Evolutionary conservation across 140 eudicot species (phyloP).

Genomic region (Ambrosia hybrid): DNA sequence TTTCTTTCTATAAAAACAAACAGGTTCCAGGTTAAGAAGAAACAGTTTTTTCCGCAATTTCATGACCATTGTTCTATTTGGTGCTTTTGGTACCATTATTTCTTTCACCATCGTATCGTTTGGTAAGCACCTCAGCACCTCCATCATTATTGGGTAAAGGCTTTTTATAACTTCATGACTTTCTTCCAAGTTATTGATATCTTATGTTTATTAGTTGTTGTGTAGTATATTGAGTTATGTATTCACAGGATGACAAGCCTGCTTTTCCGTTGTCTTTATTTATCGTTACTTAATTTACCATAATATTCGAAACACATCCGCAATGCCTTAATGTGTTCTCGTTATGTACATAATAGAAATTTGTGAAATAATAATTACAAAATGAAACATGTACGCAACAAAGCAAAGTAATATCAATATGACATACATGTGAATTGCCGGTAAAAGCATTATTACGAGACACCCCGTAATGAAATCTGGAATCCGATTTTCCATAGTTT

Average conservation of each 20-base stretch:
- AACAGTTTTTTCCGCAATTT: conserved; percentile 74
- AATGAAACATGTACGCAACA: too few relatives aligned
- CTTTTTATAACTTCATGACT: neutral
- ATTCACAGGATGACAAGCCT: conserved; percentile 8
- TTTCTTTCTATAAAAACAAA: conserved; percentile 16
- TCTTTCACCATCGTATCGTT: conserved; percentile 65
- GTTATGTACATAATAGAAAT: too few relatives aligned
- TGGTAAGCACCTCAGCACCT: conserved; percentile 38
- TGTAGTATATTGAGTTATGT: neutral
- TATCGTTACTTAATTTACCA: neutral
- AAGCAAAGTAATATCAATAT: too few relatives aligned
- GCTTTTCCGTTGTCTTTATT: conserved; percentile 13
- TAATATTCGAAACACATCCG: neutral
- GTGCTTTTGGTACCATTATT: conserved; percentile 73
- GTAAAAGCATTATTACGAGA: too few relatives aligned
- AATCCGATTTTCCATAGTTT: too few relatives aligned
- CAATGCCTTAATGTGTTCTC: neutral
- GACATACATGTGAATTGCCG: too few relatives aligned
- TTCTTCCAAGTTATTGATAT: conserved; percentile 2
- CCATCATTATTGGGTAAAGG: conserved; percentile 10
- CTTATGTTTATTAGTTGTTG: neutral
- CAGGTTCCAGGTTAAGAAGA: conserved; percentile 89
- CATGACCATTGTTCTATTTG: conserved; percentile 65
- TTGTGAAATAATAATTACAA: too few relatives aligned
- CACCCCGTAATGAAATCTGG: too few relatives aligned